Evolutionary conservation across 257 asterid species (phyloP).

Genomic region (Solanum infundibuliforme): DNA sequence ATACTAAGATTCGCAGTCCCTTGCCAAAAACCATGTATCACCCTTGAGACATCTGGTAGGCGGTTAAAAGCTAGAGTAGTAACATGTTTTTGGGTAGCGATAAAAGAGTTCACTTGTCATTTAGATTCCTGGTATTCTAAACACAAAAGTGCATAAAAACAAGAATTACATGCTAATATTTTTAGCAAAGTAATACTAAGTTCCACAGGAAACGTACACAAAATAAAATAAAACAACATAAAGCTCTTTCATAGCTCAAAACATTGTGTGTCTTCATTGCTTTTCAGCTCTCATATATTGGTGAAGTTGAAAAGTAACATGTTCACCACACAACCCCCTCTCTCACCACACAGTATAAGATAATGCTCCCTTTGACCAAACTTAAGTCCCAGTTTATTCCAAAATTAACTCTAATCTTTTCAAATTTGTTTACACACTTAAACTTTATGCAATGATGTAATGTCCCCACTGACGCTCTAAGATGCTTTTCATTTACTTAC

Average conservation of each 20-base stretch:
- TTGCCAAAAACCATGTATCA: neutral
- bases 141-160: neutral
- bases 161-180: neutral
- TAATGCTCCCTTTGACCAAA: neutral
- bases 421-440: neutral
- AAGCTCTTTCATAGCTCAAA: neutral
- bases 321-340: neutral
- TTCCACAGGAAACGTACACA: neutral
- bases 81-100: neutral
- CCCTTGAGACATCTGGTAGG: neutral
- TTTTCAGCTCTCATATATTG: neutral
- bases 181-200: neutral
- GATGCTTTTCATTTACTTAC: neutral
- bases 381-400: neutral
- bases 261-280: neutral
- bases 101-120: neutral
- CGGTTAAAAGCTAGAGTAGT: neutral
- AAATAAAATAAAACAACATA: neutral
- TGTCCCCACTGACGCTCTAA: neutral
- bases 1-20: neutral
- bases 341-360: neutral
- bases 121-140: neutral
- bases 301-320: neutral
- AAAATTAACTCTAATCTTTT: neutral
- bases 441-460: neutral